Base-by-base conservation (phyloP, 2,329 filamentous ascomycete genomes). In the Apiospora phragmitis region DNA sequence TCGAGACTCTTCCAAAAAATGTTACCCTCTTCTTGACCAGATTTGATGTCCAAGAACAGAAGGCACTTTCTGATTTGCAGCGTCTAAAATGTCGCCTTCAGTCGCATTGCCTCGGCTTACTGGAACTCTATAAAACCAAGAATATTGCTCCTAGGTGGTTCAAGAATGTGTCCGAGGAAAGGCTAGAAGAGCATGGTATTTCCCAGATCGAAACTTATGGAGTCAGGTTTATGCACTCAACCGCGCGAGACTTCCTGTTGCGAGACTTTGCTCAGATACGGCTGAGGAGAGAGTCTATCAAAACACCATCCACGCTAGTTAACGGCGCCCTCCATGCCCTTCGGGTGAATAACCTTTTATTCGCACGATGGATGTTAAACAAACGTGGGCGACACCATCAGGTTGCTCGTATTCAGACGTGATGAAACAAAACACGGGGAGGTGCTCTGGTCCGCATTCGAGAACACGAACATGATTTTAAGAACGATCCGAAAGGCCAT, bases 1-100 rank as follows among this genome's bases (percentile, higher is more conserved):
- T 41, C 1, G 14, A 41, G 59, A 38, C 16, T 24, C 59, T 65
- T 4, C 7, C 12, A 14, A 12, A 12, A n/a, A 65, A 38, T 12
- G 32, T 65, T 6, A 24, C 16, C 5, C 6, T 11, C 59, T 8
- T 65, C 2, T 0, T 65, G 32, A 41, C 16, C 16, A 24, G 11
- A 8, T 16, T 16, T 21, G 32, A 21, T 29, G 1, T 5, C 1
- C 1, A 8, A 1, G 4, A 6, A n/a, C 5, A n/a, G 9, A 1
- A 65, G 5, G 4, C 16, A 9, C 18, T 11, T 4, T 14, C 14
- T 24, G 45, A n/a, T 24, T 9, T n/a, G 45, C 45, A 47, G 21
- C n/a, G 24, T 21, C 21, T n/a, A n/a, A 16, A 16, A 7, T 16
- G 59, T 35, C 18, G 21, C n/a, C 32, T 18, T 4, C 14, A 38